These are phyloP conservation scores for Penicillium desertorum DNA, from an alignment of 495 filamentous ascomycete genomes.

Conservation along the genomic window DNA sequence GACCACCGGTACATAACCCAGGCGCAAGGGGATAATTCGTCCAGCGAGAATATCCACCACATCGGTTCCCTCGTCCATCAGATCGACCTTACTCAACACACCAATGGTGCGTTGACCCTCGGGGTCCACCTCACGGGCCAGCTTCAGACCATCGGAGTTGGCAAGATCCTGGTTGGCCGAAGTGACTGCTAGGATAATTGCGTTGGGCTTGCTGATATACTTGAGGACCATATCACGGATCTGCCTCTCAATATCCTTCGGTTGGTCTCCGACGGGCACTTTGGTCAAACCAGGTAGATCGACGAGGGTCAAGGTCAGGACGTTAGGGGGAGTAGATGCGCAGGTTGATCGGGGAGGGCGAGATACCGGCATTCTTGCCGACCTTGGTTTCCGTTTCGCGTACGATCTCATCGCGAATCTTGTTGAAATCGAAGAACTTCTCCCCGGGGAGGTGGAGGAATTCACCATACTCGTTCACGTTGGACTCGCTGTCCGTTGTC, in stretches of 20 bases:
- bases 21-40: conserved; percentile 90
- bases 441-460: conserved; percentile 98
- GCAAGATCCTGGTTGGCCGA: conserved; percentile 96
- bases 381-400: conserved; percentile 96
- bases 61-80: conserved; percentile 99
- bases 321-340: conserved; percentile 98
- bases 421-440: conserved; percentile 99
- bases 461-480: conserved; percentile 96
- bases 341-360: conserved; percentile 92
- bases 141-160: conserved; percentile 96
- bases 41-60: conserved; percentile 99
- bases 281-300: conserved; percentile 97
- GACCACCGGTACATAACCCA: conserved; percentile 98
- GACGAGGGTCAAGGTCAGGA: conserved; percentile 94
- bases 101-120: conserved; percentile 98
- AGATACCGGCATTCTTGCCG: conserved; percentile 94
- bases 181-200: conserved; percentile 96
- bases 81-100: conserved; percentile 97
- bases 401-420: conserved; percentile 97
- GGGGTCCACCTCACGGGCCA: conserved; percentile 95
- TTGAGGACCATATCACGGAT: conserved; percentile 99
- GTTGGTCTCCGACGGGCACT: conserved; percentile 97
- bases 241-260: conserved; percentile 95
- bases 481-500: conserved; percentile 77
- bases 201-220: conserved; percentile 96